These are phyloP conservation scores for Xylariaceae sp. DNA, from an alignment of 2,329 filamentous ascomycete genomes.

Conservation along the genomic window DNA sequence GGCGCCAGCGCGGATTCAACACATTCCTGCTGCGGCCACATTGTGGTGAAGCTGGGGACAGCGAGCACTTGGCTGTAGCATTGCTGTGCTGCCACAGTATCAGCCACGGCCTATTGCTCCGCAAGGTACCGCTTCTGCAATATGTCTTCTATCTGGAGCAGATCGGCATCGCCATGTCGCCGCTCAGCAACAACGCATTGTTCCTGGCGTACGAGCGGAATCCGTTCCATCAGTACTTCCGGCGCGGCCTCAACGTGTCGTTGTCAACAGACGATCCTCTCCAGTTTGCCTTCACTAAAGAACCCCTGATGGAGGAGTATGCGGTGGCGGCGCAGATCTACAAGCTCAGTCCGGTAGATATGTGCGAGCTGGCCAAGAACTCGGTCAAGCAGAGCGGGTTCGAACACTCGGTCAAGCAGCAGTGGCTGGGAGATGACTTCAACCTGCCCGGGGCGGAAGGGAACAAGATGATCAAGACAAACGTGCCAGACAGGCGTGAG, in stretches of 20 bases:
- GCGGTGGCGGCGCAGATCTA: constrained; percentile 98
- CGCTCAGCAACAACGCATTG: constrained; percentile 92
- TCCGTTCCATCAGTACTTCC: constrained; percentile 93
- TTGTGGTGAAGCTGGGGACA: constrained; percentile 94
- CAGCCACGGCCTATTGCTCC: constrained; percentile 85
- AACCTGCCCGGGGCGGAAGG: constrained; percentile 74
- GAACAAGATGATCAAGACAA: constrained; percentile 93
- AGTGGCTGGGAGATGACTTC: constrained; percentile 83
- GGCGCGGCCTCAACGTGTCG: constrained; percentile 89
- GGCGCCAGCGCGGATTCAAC: constrained; percentile 88
- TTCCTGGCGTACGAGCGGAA: constrained; percentile 97
- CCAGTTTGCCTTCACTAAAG: constrained; percentile 97
- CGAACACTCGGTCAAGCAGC: constrained; percentile 80
- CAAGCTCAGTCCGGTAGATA: constrained; percentile 93
- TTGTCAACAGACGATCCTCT: constrained; percentile 94
- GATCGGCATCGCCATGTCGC: constrained; percentile 99
- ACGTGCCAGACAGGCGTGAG: constrained; percentile 88
- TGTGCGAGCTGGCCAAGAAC: constrained; percentile 97
- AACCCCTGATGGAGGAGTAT: constrained; percentile 96
- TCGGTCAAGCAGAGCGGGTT: constrained; percentile 94
- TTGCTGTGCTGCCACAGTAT: constrained; percentile 94
- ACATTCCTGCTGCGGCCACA: constrained; percentile 91
- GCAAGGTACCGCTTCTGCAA: constrained; percentile 91
- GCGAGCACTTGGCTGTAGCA: constrained; percentile 89
- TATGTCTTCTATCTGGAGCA: constrained; percentile 98